phyloP scores from a whole-genome alignment of 2,329 filamentous ascomycete genomes.

The Sporothrix brunneoviolacea region DNA sequence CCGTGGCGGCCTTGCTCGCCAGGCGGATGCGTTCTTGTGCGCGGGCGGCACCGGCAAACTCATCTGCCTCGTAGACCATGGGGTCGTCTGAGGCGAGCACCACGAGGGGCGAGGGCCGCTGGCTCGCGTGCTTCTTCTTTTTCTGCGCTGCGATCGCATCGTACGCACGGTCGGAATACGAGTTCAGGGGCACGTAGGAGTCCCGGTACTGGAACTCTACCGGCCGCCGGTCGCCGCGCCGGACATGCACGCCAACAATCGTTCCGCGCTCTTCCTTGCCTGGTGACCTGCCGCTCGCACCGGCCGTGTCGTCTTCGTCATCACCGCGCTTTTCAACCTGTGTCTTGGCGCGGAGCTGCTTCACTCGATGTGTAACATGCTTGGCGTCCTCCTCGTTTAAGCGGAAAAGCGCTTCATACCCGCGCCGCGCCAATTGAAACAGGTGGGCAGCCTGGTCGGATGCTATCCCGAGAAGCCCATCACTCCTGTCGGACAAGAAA shows the following conservation, averaged over 20 bases:
- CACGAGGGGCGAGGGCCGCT: slow-evolving; percentile 35
- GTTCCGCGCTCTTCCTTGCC: slow-evolving; percentile 38
- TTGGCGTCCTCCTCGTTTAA: slow-evolving; percentile 57
- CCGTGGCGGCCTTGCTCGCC: slow-evolving; percentile 52
- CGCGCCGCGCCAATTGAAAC: slow-evolving; percentile 60
- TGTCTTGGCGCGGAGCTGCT: slow-evolving; percentile 45
- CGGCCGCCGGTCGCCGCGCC: slow-evolving; percentile 72
- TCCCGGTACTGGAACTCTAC: slow-evolving; percentile 68
- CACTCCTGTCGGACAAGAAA: slow-evolving; percentile 43
- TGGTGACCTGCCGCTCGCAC: slow-evolving; percentile 16
- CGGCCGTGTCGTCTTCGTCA: slow-evolving; percentile 20
- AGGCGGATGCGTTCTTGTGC: slow-evolving; percentile 74
- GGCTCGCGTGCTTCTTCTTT: neutral
- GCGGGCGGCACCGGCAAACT: slow-evolving; percentile 48
- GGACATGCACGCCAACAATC: slow-evolving; percentile 68
- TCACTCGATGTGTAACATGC: slow-evolving; percentile 56
- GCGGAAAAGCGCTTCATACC: slow-evolving; percentile 69
- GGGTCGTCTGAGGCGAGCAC: slow-evolving; percentile 78
- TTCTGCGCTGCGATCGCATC: slow-evolving; percentile 46
- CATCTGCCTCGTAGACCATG: slow-evolving; percentile 59
- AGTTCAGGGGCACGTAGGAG: slow-evolving; percentile 68
- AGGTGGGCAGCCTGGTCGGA: slow-evolving; percentile 30
- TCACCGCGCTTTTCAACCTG: slow-evolving; percentile 26
- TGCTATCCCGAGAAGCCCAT: slow-evolving; percentile 29
- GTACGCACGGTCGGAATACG: slow-evolving; percentile 56